phyloP scores from a whole-genome alignment of 2,329 filamentous ascomycete genomes.

The Didymella glomerata region DNA sequence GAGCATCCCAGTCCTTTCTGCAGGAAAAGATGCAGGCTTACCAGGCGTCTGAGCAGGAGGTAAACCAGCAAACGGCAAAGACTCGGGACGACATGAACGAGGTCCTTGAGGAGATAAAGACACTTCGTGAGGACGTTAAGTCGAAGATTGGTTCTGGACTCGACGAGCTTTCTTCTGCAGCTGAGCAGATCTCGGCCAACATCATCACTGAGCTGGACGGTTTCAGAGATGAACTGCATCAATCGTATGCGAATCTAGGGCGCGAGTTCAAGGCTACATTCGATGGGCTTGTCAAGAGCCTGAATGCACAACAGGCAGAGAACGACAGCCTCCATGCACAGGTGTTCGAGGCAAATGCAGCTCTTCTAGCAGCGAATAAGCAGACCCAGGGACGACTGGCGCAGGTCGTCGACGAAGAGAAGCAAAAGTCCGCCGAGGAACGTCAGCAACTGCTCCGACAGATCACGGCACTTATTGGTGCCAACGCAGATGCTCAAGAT shows the following conservation, averaged over 20 bases:
- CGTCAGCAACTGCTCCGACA: constrained; percentile 77
- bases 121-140: constrained; percentile 88
- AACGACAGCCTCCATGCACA: constrained; percentile 76
- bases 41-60: constrained; percentile 70
- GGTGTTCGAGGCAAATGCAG: constrained; percentile 73
- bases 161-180: constrained; percentile 81
- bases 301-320: constrained; percentile 79
- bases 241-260: constrained; percentile 83
- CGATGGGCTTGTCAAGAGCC: constrained; percentile 77
- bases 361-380: constrained; percentile 73
- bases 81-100: constrained; percentile 87
- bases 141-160: constrained; percentile 83
- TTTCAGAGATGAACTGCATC: constrained; percentile 84
- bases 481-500: constrained; percentile 78
- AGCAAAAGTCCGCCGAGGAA: constrained; percentile 74
- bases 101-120: constrained; percentile 91
- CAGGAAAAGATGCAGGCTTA: constrained; percentile 74
- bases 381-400: constrained; percentile 72
- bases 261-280: constrained; percentile 88
- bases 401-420: constrained; percentile 77
- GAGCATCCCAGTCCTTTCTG: constrained; percentile 74
- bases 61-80: constrained; percentile 71
- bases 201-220: constrained; percentile 83
- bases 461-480: constrained; percentile 78
- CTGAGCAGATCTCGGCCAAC: constrained; percentile 87